Conservation (phyloP, 306 rosid genomes). For the Cicer cuneatum region DNA sequence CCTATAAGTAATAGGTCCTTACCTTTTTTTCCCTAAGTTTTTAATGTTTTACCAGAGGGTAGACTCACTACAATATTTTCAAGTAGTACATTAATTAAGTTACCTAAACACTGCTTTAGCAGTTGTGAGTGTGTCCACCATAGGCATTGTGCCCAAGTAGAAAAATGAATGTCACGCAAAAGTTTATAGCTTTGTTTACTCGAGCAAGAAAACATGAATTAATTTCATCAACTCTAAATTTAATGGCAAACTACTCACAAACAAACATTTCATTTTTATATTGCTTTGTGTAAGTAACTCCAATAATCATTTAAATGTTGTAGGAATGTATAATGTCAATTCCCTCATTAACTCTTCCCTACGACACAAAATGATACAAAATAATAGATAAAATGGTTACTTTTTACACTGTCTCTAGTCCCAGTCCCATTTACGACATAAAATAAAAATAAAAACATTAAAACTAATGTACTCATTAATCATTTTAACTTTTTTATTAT, state of each 20-base stretch:
- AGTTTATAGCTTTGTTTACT: not conserved
- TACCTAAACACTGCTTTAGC: constrained; percentile 39
- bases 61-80: constrained; percentile 44
- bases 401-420: no score
- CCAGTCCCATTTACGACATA: no score
- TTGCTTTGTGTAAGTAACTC: not conserved
- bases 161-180: constrained; percentile 2
- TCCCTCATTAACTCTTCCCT: not conserved
- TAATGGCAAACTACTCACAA: constrained; percentile 9
- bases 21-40: constrained; percentile 46
- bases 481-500: no score
- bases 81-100: constrained; percentile 35
- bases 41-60: constrained; percentile 44
- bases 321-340: not conserved
- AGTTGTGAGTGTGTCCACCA: not conserved
- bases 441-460: no score
- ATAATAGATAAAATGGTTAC: no score
- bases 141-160: not conserved
- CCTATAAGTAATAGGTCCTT: constrained; percentile 56
- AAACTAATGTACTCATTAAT: no score
- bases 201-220: not conserved
- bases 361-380: no score
- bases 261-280: not conserved
- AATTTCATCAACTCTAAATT: constrained; percentile 30
- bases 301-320: not conserved